These are phyloP conservation scores for Avena sativa DNA, from an alignment of 176 grass and related monocot genomes.

Conservation along the genomic window DNA sequence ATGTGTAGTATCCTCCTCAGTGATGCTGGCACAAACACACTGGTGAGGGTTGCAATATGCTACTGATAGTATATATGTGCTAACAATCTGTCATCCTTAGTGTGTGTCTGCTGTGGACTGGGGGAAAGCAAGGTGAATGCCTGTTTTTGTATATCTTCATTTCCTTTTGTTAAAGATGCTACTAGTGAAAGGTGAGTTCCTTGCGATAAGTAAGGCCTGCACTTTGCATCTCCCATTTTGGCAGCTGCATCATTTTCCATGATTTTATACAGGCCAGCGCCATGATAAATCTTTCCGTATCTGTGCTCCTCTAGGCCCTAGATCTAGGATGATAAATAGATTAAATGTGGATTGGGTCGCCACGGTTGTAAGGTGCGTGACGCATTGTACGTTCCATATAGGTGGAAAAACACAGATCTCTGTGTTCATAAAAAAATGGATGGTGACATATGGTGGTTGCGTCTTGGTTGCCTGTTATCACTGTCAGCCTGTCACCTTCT, in stretches of 20 bases:
- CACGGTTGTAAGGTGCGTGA: slow-evolving; percentile 20
- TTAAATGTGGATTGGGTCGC: slow-evolving; percentile 41
- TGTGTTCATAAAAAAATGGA: slow-evolving; percentile 23
- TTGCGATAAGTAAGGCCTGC: slow-evolving; percentile 19
- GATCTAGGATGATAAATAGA: slow-evolving; percentile 32
- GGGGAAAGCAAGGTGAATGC: too few species aligned
- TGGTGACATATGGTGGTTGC: slow-evolving; percentile 19
- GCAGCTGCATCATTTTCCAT: background rate
- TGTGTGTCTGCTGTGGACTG: too few species aligned
- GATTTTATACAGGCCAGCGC: background rate
- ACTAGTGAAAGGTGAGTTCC: slow-evolving; percentile 2
- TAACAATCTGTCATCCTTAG: too few species aligned
- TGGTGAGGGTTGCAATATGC: too few species aligned
- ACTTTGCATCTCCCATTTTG: slow-evolving; percentile 10
- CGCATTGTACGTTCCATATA: slow-evolving; percentile 13
- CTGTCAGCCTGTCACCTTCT: slow-evolving; percentile 40
- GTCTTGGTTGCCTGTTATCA: slow-evolving; percentile 34
- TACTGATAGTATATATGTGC: too few species aligned
- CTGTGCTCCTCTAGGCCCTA: slow-evolving; percentile 22
- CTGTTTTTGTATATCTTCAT: background rate
- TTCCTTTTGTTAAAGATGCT: background rate
- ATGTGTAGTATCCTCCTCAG: too few species aligned
- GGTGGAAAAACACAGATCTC: slow-evolving; percentile 7
- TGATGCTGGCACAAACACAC: too few species aligned
- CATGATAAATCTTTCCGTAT: slow-evolving; percentile 16